phyloP scores from a whole-genome alignment of 345 rosid genomes.

The Populus pruinosa region DNA sequence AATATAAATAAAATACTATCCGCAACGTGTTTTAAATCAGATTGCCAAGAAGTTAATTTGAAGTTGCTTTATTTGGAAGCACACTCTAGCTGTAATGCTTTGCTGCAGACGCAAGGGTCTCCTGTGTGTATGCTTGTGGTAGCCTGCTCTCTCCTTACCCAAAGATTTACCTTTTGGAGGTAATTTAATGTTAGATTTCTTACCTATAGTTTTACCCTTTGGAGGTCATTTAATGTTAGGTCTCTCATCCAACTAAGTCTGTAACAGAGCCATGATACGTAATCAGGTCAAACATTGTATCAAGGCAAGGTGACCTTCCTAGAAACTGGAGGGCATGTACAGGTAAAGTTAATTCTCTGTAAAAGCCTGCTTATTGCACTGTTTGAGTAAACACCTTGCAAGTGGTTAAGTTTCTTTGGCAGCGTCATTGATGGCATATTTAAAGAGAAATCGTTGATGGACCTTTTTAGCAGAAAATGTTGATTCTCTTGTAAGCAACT shows the following conservation, averaged over 20 bases:
- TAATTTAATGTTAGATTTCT: no score
- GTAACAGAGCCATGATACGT: background rate
- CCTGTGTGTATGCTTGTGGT: no score
- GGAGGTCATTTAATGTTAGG: background rate
- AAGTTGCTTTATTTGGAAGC: background rate
- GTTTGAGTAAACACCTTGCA: background rate
- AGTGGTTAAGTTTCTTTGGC: background rate
- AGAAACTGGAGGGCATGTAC: background rate
- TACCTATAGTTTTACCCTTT: no score
- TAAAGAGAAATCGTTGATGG: no score
- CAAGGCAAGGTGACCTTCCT: background rate
- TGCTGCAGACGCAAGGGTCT: no score
- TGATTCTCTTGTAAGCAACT: conserved; percentile 1
- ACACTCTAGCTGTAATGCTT: no score
- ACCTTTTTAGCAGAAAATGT: background rate
- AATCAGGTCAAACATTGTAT: background rate
- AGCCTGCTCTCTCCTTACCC: no score
- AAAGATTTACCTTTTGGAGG: no score
- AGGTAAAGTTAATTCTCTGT: no score
- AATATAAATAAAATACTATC: background rate
- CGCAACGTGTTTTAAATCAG: background rate
- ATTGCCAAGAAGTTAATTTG: background rate
- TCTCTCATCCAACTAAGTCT: background rate
- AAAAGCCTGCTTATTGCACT: background rate
- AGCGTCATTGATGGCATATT: background rate